phyloP scores from a whole-genome alignment of 2,329 filamentous ascomycete species.

The Alternaria ethzedia region DNA sequence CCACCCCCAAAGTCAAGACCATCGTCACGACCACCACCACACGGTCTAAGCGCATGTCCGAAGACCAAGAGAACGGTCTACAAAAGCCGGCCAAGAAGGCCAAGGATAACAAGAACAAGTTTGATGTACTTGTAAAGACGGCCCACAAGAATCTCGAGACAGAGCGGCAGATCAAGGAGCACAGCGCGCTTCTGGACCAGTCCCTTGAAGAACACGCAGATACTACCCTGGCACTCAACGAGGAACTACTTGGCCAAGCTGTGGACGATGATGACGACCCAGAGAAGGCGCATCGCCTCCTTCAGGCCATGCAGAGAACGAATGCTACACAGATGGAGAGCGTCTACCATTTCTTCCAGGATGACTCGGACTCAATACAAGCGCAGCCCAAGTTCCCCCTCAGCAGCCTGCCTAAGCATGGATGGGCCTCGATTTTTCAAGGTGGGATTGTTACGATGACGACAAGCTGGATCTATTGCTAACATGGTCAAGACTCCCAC shows the following conservation, averaged over 20 bases:
- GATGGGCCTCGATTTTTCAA: constrained; percentile 43
- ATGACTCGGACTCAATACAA: constrained; percentile 8
- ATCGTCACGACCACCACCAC: constrained; percentile 8
- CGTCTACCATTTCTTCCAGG: constrained; percentile 62
- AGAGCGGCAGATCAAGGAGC: constrained; percentile 36
- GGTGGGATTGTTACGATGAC: constrained; percentile 20
- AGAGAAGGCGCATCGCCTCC: constrained; percentile 62
- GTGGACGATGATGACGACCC: constrained; percentile 76
- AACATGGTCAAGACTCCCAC: constrained; percentile 21
- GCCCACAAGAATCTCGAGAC: constrained; percentile 30
- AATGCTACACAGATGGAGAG: constrained; percentile 63
- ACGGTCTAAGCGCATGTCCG: constrained; percentile 16
- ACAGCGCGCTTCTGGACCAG: constrained; percentile 35
- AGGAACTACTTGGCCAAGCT: constrained; percentile 34
- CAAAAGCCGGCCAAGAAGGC: constrained; percentile 27
- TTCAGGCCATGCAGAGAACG: constrained; percentile 65
- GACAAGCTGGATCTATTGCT: constrained; percentile 3
- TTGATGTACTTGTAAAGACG: constrained; percentile 31
- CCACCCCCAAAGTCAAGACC: constrained; percentile 14
- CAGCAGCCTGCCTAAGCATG: constrained; percentile 36
- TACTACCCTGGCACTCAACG: constrained; percentile 19
- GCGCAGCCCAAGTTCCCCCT: constrained; percentile 2
- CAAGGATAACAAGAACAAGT: constrained; percentile 21
- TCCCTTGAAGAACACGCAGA: constrained; percentile 15
- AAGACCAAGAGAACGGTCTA: constrained; percentile 24